A percentile compares a stretch with the other conserved stretches of the same genome.
Conservation (phyloP, 306 rosid genomes). For the Datisca glomerata region DNA sequence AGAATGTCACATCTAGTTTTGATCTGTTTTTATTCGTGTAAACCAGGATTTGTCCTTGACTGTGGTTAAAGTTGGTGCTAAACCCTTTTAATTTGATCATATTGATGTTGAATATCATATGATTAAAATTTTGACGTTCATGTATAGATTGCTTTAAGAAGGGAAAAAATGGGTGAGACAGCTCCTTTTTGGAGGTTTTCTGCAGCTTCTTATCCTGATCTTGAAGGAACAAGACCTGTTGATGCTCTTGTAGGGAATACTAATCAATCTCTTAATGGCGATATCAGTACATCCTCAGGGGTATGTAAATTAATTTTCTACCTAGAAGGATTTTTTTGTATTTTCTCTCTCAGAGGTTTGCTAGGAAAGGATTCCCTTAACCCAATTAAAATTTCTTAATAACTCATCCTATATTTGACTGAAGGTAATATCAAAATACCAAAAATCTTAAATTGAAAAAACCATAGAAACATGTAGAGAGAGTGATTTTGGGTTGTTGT, state of each 20-base stretch:
- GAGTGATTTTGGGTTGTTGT: no score
- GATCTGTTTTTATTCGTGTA: conserved; percentile 1
- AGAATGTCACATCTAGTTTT: neutral
- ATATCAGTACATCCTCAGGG: conserved; percentile 15
- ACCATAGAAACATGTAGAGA: no score
- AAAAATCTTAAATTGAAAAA: no score
- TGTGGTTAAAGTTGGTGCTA: no score
- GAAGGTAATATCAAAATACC: no score
- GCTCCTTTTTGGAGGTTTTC: conserved; percentile 64
- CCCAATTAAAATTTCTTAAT: no score
- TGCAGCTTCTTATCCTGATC: conserved; percentile 52
- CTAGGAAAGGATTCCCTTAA: no score
- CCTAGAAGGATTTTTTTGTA: conserved; percentile 1
- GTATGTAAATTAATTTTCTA: conserved; percentile 16
- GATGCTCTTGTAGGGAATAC: conserved; percentile 12
- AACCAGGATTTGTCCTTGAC: no score
- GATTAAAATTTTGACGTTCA: conserved; percentile 1
- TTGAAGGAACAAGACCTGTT: conserved; percentile 20
- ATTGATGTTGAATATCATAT: neutral
- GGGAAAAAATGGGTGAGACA: conserved; percentile 46
- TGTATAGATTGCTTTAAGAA: conserved; percentile 40
- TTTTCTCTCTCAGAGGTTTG: neutral
- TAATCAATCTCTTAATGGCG: conserved; percentile 13
- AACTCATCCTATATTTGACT: no score
- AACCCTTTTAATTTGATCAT: no score